phyloP scores from a whole-genome alignment of 768 basidiomycete genomes.

The Collybia mongolica region DNA sequence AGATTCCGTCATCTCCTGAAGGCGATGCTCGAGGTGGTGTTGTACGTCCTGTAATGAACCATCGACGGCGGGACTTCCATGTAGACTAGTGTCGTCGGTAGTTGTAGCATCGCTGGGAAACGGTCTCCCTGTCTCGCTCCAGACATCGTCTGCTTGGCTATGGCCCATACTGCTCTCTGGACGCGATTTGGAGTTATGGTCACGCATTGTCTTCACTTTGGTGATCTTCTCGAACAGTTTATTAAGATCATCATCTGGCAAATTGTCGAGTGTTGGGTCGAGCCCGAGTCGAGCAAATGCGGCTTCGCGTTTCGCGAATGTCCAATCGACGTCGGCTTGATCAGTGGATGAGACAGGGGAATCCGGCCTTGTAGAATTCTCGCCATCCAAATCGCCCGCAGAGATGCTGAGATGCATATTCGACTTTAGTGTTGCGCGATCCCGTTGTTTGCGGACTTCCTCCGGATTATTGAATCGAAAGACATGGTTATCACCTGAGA shows the following conservation, averaged over 20 bases:
- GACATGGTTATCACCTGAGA: conserved; percentile 90
- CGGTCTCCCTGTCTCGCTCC: conserved; percentile 87
- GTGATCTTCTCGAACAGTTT: conserved; percentile 94
- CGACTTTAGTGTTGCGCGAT: conserved; percentile 74
- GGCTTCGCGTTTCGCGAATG: conserved; percentile 94
- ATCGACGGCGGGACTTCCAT: conserved; percentile 65
- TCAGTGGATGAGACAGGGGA: conserved; percentile 72
- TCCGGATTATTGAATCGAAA: conserved; percentile 97
- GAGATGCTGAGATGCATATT: conserved; percentile 64
- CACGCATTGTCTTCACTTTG: conserved; percentile 85
- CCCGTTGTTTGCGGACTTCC: conserved; percentile 88
- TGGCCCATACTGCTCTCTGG: conserved; percentile 76
- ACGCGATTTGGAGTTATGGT: conserved; percentile 74
- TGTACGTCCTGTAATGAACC: conserved; percentile 70
- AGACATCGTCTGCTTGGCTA: conserved; percentile 82
- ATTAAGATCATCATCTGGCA: conserved; percentile 94
- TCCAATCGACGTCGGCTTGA: conserved; percentile 90
- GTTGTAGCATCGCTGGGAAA: conserved; percentile 76
- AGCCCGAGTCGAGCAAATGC: conserved; percentile 83
- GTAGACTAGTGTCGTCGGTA: conserved; percentile 77
- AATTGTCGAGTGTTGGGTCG: conserved; percentile 86
- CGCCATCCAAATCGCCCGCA: conserved; percentile 64
- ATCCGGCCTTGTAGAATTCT: conserved; percentile 69
- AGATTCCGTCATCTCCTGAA: conserved; percentile 54
- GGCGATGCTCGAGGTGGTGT: conserved; percentile 69